These are phyloP conservation scores for Aspergillus sp. DNA, from an alignment of 2,329 filamentous ascomycete genomes.

Conservation along the genomic window DNA sequence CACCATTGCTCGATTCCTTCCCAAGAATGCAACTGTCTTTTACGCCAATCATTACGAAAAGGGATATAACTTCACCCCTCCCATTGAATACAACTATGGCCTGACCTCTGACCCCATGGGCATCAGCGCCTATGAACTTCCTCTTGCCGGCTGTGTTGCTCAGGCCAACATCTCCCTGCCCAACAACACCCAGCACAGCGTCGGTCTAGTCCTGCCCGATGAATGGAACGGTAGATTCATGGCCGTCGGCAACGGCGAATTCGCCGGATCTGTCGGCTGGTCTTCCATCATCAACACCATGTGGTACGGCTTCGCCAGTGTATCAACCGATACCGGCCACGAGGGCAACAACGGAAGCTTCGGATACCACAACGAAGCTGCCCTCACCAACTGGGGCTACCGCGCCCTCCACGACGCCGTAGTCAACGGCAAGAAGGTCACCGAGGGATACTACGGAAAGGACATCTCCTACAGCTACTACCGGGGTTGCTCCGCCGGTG, in stretches of 20 bases:
- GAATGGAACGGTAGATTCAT: constrained; percentile 9
- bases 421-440: constrained; percentile 51
- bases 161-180: constrained; percentile 9
- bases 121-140: constrained; percentile 2
- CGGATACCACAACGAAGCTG: constrained; percentile 9
- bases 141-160: constrained; percentile 5
- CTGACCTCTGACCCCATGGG: background rate
- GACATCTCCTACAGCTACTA: constrained; percentile 44
- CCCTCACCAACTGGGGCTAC: constrained; percentile 42
- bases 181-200: constrained; percentile 11
- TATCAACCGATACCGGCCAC: constrained; percentile 7
- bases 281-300: constrained; percentile 9
- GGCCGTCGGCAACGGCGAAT: constrained; percentile 7
- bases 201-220: constrained; percentile 1
- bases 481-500: constrained; percentile 61
- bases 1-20: background rate
- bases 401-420: constrained; percentile 53
- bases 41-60: constrained; percentile 6
- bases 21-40: constrained; percentile 3
- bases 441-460: constrained; percentile 51
- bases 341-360: constrained; percentile 9
- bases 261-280: constrained; percentile 5
- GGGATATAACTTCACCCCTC: constrained; percentile 6
- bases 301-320: constrained; percentile 10
- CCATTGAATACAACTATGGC: constrained; percentile 5